Base-by-base conservation (phyloP, 2,329 filamentous ascomycete species). In the Exserohilum rostratum region DNA sequence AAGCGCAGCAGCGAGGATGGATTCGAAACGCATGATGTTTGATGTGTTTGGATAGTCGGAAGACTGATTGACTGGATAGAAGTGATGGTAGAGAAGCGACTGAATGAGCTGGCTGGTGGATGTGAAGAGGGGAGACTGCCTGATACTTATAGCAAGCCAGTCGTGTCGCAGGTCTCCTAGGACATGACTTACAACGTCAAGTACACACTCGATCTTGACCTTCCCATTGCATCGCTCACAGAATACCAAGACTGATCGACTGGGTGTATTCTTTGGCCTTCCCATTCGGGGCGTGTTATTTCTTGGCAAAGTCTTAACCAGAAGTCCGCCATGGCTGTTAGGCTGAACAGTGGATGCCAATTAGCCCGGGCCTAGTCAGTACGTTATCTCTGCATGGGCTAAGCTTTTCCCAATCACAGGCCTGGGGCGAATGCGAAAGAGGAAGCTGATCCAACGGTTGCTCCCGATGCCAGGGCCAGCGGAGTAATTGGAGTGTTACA, bases 11-110 rank as follows among this genome's bases (percentile, higher is more conserved):
- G 58, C 56, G 39, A 67, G 5, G 33, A 67, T n/a, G 30, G 65
- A 53, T 51, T 65, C 61, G 63, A 62, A 56, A 46, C 61, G 58
- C 65, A 67, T 66, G 29, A 51, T 66, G 63, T 56, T n/a, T 48
- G 49, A 25, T 44, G 34, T 44, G 29, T 34, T 44, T 42, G 34
- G 17, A 31, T 42, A 33, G 38, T 25, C n/a, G 47, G 29, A 46
- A 50, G 51, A 38, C 47, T 55, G 30, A 27, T 22, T 29, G 27
- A 20, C 22, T 25, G 22, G 4, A 7, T 25, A 25, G 22, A 25
- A 25, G 22, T 7, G 22, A 25, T 25, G 22, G 22, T 25, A 25
- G 34, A 11, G 18, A 27, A 51, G 46, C 40, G 48, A 46, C 46
- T 46, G 33, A 49, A 39, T 58, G 57, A 39, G 49, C 34, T 55